phyloP scores from a whole-genome alignment of 768 basidiomycete genomes.

The Amanita molliuscula region DNA sequence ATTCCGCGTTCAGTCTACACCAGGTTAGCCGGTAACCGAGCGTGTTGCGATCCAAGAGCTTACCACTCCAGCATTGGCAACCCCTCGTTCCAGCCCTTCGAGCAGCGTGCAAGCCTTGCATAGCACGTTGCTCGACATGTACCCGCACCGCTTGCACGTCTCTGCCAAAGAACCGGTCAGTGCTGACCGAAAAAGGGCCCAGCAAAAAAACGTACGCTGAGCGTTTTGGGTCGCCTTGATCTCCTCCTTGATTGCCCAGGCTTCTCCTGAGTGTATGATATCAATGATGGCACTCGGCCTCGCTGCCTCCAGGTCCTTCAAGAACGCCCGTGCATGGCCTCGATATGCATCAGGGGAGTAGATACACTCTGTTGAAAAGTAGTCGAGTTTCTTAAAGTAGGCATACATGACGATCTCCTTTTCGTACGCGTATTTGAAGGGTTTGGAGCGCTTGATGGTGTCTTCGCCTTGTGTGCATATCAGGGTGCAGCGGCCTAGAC shows the following conservation, averaged over 20 bases:
- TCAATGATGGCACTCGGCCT: conserved; percentile 95
- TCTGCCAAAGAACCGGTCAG: conserved; percentile 33
- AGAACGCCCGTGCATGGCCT: conserved; percentile 87
- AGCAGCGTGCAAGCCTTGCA: conserved; percentile 90
- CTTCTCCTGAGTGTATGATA: conserved; percentile 94
- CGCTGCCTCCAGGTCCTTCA: conserved; percentile 92
- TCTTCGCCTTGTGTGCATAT: conserved; percentile 96
- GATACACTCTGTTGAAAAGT: conserved; percentile 98
- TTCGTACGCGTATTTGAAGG: conserved; percentile 99
- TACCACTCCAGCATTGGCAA: conserved; percentile 55
- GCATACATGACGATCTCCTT: conserved; percentile 99
- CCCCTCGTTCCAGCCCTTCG: conserved; percentile 83
- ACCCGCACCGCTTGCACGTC: conserved; percentile 86
- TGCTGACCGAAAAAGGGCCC: not conserved
- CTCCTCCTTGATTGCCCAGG: conserved; percentile 77
- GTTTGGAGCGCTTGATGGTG: conserved; percentile 93
- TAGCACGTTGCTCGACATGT: conserved; percentile 95
- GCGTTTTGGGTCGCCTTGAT: conserved; percentile 76
- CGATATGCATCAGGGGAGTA: conserved; percentile 99
- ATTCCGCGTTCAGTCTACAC: conserved; percentile 55
- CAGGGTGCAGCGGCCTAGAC: conserved; percentile 85
- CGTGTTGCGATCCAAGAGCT: conserved; percentile 16
- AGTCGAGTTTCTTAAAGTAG: conserved; percentile 98
- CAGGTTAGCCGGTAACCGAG: not conserved
- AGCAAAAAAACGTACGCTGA: conserved; percentile 53